Evolutionary conservation across 1,284 basidiomycete genomes (phyloP), one percentile per base, ranked within the genome.

Genomic region (Austroboletus olivaceoglutinosus): DNA sequence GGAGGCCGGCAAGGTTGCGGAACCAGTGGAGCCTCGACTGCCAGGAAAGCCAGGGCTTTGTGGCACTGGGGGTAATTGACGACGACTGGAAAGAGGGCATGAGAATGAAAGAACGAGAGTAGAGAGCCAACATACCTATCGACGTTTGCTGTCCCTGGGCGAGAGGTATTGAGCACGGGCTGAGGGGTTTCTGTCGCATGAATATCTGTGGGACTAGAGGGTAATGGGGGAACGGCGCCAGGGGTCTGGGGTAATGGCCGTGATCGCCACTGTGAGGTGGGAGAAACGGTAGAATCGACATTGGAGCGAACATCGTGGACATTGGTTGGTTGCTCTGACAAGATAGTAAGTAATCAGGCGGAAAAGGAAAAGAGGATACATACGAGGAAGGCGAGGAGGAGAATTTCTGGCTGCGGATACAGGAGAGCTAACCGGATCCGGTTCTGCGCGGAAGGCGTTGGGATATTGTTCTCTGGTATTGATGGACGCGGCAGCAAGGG

Each of bases 241-340:
- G 70, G 70, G 13, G 62, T 67, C 4, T 56, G 59, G 0, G 68
- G 68, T 15, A 70, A 50, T 4, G 68, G 68, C 22, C 68, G 54
- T 7, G 48, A 53, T 48, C 65, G 61, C 36, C 68, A 67, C 41
- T 73, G 71, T 3, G 67, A 59, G 19, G 66, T 65, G 29, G 74
- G 67, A 21, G 74, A 70, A 16, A 66, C n/a, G 1, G 64, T 27
- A n/a, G 62, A 29, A 4, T 70, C 65, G 27, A 50, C 34, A 33
- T 48, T 64, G 41, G 54, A 19, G 39, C 55, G 63, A n/a, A 46
- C 25, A 16, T 68, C 64, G 43, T 59, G 50, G 18, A 50, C 16
- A 43, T 58, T 53, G 25, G 53, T 22, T 11, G 54, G 52, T 52
- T 48, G 56, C 18, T 54, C 63, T 54, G 51, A 37, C 15, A 37